Percentiles rank a stretch among this genome's conserved stretches.
Evolutionary conservation across 257 asterid species (phyloP).

Genomic region (Misopates orontium): DNA sequence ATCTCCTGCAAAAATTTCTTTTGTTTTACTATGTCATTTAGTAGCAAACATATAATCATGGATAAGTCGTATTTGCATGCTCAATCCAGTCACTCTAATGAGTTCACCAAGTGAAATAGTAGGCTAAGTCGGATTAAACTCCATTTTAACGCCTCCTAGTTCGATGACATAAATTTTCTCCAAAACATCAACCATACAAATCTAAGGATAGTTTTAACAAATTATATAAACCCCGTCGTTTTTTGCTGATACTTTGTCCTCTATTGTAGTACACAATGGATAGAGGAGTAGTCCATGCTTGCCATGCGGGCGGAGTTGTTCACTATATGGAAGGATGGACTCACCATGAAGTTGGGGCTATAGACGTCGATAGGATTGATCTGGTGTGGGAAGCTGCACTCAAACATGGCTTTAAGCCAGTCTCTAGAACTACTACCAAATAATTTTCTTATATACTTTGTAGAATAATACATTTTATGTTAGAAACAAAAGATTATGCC

Average conservation of each 20-base stretch:
- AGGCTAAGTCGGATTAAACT: too few relatives aligned
- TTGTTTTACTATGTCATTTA: too few relatives aligned
- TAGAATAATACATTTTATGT: not conserved
- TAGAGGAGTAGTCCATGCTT: constrained; percentile 93
- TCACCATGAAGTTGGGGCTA: constrained; percentile 91
- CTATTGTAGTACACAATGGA: constrained; percentile 76
- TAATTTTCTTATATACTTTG: too few relatives aligned
- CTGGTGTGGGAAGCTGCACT: constrained; percentile 84
- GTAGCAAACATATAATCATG: too few relatives aligned
- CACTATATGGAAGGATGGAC: constrained; percentile 84
- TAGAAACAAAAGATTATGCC: not conserved
- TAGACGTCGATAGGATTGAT: constrained; percentile 76
- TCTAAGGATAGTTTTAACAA: too few relatives aligned
- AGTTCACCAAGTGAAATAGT: too few relatives aligned
- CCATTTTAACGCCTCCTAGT: too few relatives aligned
- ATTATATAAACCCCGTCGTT: not conserved
- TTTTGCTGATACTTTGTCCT: not conserved
- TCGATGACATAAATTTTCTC: too few relatives aligned
- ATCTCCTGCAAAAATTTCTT: too few relatives aligned
- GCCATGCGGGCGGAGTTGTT: constrained; percentile 91
- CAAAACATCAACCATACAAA: too few relatives aligned
- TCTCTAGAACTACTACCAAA: constrained; percentile 27
- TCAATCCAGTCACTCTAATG: too few relatives aligned
- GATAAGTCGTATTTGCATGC: too few relatives aligned
- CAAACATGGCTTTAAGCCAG: constrained; percentile 77